Evolutionary conservation across 108 stramenopile genomes (phyloP).

Genomic region (Craspedostauros australis): DNA sequence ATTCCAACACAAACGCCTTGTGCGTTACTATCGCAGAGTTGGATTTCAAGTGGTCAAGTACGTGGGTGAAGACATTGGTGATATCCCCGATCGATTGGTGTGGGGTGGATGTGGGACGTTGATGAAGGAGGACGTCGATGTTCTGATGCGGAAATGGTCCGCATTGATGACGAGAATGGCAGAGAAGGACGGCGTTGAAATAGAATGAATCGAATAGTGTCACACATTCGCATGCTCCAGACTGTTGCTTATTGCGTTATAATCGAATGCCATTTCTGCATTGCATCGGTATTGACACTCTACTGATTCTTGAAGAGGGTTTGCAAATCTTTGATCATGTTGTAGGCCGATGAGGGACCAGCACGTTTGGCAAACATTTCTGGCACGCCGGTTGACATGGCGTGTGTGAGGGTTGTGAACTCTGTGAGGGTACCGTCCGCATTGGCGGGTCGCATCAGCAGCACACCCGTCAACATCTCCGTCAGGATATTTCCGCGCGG

Average conservation of each 20-base stretch:
- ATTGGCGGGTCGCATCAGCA: slow-evolving; percentile 39
- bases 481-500: slow-evolving; percentile 28
- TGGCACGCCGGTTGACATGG: slow-evolving; percentile 46
- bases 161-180: background rate
- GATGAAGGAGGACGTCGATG: slow-evolving; percentile 55
- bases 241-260: no score
- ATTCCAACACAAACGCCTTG: slow-evolving; percentile 68
- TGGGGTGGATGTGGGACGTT: slow-evolving; percentile 87
- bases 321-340: slow-evolving; percentile 55
- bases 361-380: slow-evolving; percentile 42
- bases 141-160: slow-evolving; percentile 17
- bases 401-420: slow-evolving; percentile 53
- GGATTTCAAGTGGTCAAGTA: slow-evolving; percentile 73
- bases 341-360: slow-evolving; percentile 40
- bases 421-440: slow-evolving; percentile 19
- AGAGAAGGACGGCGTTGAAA: background rate
- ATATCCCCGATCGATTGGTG: slow-evolving; percentile 78
- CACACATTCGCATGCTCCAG: no score
- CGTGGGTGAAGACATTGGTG: slow-evolving; percentile 70
- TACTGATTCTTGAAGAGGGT: slow-evolving; percentile 8
- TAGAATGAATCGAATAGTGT: background rate
- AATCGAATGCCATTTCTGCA: no score
- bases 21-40: slow-evolving; percentile 58
- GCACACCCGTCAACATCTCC: slow-evolving; percentile 54
- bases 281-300: no score